phyloP scores from a whole-genome alignment of 2,329 filamentous ascomycete species.

The Fusarium subglutinans region DNA sequence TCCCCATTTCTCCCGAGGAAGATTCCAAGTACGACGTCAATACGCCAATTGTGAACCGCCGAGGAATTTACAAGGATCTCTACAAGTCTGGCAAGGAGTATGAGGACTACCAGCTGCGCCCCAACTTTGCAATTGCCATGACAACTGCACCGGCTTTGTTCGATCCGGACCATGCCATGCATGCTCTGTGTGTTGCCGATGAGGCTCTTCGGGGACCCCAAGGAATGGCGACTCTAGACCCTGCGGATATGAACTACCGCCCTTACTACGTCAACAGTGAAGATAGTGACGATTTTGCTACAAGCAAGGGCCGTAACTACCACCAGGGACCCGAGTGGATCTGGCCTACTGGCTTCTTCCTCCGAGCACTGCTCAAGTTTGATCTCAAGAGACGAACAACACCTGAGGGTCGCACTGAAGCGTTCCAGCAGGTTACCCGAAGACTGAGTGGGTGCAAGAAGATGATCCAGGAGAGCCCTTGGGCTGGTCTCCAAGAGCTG shows the following conservation, averaged over 20 bases:
- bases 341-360: slow-evolving; percentile 96
- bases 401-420: slow-evolving; percentile 77
- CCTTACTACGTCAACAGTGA: slow-evolving; percentile 96
- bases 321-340: slow-evolving; percentile 98
- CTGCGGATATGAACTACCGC: slow-evolving; percentile 89
- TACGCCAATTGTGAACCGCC: slow-evolving; percentile 80
- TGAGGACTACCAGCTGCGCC: slow-evolving; percentile 94
- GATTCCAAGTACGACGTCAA: slow-evolving; percentile 85
- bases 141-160: slow-evolving; percentile 91
- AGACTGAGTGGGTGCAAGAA: slow-evolving; percentile 85
- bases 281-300: slow-evolving; percentile 90
- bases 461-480: slow-evolving; percentile 80
- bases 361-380: slow-evolving; percentile 90
- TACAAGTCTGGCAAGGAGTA: slow-evolving; percentile 95
- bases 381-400: slow-evolving; percentile 75
- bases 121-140: slow-evolving; percentile 97
- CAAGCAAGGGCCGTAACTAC: slow-evolving; percentile 94
- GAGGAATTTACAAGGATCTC: slow-evolving; percentile 97
- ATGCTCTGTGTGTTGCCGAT: slow-evolving; percentile 83
- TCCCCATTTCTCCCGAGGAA: slow-evolving; percentile 75
- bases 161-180: slow-evolving; percentile 77
- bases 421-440: slow-evolving; percentile 92
- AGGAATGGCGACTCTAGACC: slow-evolving; percentile 96
- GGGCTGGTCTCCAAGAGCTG: slow-evolving; percentile 92
- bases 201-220: slow-evolving; percentile 82